A percentile compares a stretch with the other conserved stretches of the same genome.
phyloP scores from a whole-genome alignment of 495 filamentous ascomycete species.

The Melanomma pulvis-pyrius region DNA sequence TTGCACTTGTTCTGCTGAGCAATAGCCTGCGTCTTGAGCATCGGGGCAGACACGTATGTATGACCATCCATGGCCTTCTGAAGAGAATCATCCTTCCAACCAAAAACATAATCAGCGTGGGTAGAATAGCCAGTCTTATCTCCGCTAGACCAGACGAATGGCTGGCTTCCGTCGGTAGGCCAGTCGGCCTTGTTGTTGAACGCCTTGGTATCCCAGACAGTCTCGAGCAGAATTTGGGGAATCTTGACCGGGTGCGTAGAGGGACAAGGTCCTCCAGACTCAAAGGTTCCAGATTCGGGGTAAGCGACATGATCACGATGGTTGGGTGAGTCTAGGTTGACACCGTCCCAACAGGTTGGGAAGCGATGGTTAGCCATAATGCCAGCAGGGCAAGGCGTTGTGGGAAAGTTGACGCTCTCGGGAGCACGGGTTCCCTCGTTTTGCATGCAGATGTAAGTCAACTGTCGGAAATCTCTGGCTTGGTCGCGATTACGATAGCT shows the following conservation, averaged over 20 bases:
- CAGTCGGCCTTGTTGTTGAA: constrained; percentile 37
- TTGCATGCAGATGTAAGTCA: constrained; percentile 37
- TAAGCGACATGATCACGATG: constrained; percentile 34
- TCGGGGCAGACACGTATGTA: constrained; percentile 14
- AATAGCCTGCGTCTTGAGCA: constrained; percentile 31
- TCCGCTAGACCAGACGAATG: constrained; percentile 36
- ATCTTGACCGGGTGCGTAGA: constrained; percentile 34
- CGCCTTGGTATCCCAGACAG: constrained; percentile 35
- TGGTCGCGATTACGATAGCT: constrained; percentile 19
- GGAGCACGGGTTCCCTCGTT: constrained; percentile 32
- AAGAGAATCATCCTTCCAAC: constrained; percentile 53
- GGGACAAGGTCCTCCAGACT: constrained; percentile 30
- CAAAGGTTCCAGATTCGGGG: constrained; percentile 34
- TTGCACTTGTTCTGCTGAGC: constrained; percentile 32
- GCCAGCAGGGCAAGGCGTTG: constrained; percentile 37
- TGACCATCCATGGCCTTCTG: constrained; percentile 46
- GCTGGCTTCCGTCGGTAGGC: constrained; percentile 38
- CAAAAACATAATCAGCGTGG: constrained; percentile 52
- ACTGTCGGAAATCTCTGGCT: constrained; percentile 22
- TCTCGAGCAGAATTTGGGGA: constrained; percentile 37
- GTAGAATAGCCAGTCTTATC: constrained; percentile 47
- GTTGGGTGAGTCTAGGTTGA: constrained; percentile 37
- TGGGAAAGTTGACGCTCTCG: constrained; percentile 32
- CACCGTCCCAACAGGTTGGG: constrained; percentile 41
- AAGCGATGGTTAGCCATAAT: constrained; percentile 39